These are phyloP conservation scores for Acer yangbiense DNA, from an alignment of 345 rosid species.

Conservation along the genomic window DNA sequence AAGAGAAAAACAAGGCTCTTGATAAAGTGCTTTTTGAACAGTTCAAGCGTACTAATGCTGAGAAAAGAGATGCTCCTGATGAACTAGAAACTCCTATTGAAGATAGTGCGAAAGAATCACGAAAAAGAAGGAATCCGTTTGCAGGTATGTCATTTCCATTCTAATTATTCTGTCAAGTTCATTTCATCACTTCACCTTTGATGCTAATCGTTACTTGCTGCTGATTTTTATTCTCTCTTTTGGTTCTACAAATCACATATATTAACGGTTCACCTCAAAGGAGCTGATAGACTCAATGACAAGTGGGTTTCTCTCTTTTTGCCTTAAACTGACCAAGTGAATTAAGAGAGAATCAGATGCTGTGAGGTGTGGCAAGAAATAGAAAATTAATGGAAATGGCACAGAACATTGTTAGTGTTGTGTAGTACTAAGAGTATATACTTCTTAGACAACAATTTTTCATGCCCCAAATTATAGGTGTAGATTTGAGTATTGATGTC, in stretches of 20 bases:
- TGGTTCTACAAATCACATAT: neutral
- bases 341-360: neutral
- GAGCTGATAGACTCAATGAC: neutral
- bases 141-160: slow-evolving; percentile 39
- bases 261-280: neutral
- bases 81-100: slow-evolving; percentile 24
- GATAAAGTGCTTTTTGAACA: slow-evolving; percentile 45
- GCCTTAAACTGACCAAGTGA: neutral
- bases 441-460: neutral
- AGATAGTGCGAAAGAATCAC: slow-evolving; percentile 30
- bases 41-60: slow-evolving; percentile 44
- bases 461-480: neutral
- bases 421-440: neutral
- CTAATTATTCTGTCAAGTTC: neutral
- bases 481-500: neutral
- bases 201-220: neutral
- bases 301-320: neutral
- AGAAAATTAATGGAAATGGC: neutral
- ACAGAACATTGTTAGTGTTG: neutral
- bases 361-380: neutral
- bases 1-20: slow-evolving; percentile 21
- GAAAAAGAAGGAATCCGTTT: slow-evolving; percentile 49
- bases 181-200: neutral
- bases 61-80: slow-evolving; percentile 27
- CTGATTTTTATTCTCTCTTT: neutral